Conservation (phyloP, 805 yeast genomes). For the Zygosaccharomyces siamensis region DNA sequence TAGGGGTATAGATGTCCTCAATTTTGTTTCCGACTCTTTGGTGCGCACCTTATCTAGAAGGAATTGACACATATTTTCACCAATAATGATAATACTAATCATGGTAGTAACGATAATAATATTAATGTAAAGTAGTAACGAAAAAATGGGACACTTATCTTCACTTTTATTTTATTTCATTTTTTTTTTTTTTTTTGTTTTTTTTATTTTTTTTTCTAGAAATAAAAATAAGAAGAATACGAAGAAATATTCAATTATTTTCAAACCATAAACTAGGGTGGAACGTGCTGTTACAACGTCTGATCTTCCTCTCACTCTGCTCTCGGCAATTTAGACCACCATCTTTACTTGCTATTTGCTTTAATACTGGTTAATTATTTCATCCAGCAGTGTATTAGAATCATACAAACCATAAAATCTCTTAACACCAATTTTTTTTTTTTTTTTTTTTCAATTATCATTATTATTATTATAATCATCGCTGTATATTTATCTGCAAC, state of each 20-base stretch:
- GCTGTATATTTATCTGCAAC: not conserved
- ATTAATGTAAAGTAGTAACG: conserved; percentile 14
- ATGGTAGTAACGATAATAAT: conserved; percentile 5
- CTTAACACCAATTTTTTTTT: not conserved
- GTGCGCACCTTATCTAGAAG: not conserved
- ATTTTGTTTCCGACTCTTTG: conserved; percentile 1
- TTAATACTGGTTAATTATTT: not conserved
- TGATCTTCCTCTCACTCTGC: not conserved
- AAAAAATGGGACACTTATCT: conserved; percentile 4
- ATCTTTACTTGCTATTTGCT: not conserved
- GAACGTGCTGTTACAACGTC: not conserved
- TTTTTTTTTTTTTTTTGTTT: conserved; percentile 2
- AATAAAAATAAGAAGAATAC: not conserved
- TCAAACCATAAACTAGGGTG: no score
- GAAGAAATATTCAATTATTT: no score
- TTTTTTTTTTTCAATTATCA: not conserved
- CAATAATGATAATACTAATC: conserved; percentile 6
- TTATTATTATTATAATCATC: not conserved
- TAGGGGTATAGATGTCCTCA: conserved; percentile 1
- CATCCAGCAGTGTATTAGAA: not conserved
- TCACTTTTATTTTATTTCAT: not conserved
- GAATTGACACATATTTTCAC: not conserved
- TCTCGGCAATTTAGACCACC: no score
- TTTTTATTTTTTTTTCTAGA: not conserved
- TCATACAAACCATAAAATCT: no score